phyloP scores from a whole-genome alignment of 2,329 filamentous ascomycete genomes.

The Exophiala aquamarina region DNA sequence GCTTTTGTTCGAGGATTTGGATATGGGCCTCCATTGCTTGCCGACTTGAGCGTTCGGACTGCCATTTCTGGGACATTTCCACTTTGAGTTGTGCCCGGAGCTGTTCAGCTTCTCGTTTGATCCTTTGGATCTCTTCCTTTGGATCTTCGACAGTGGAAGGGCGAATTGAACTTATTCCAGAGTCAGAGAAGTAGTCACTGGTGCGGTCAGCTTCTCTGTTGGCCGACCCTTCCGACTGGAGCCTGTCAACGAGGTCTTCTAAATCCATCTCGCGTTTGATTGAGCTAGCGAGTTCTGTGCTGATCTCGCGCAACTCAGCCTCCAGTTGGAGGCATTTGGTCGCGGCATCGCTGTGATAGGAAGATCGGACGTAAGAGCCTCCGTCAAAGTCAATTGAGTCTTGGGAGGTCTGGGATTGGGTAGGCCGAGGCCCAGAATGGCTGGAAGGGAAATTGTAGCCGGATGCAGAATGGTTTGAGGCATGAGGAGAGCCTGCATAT shows the following conservation, averaged over 20 bases:
- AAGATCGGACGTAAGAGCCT: constrained; percentile 40
- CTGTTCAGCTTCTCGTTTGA: constrained; percentile 82
- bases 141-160: constrained; percentile 62
- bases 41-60: constrained; percentile 78
- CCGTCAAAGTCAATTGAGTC: constrained; percentile 43
- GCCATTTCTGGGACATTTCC: constrained; percentile 80
- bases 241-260: constrained; percentile 85
- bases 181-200: constrained; percentile 98
- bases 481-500: constrained; percentile 39
- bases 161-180: constrained; percentile 81
- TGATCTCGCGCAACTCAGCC: constrained; percentile 90
- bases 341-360: constrained; percentile 44
- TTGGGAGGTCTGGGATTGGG: constrained; percentile 42
- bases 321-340: constrained; percentile 81
- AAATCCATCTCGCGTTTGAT: constrained; percentile 95
- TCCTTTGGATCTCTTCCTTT: constrained; percentile 74
- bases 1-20: constrained; percentile 74
- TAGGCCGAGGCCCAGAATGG: constrained; percentile 30
- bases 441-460: constrained; percentile 19
- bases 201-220: constrained; percentile 63
- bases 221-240: constrained; percentile 72
- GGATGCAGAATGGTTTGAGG: constrained; percentile 31
- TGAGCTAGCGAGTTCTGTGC: constrained; percentile 84
- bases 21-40: constrained; percentile 80
- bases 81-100: constrained; percentile 84